Evolutionary conservation across 805 yeast species (phyloP), one percentile per base, ranked within the genome.

Genomic region (Yarrowia yakushimensis): DNA sequence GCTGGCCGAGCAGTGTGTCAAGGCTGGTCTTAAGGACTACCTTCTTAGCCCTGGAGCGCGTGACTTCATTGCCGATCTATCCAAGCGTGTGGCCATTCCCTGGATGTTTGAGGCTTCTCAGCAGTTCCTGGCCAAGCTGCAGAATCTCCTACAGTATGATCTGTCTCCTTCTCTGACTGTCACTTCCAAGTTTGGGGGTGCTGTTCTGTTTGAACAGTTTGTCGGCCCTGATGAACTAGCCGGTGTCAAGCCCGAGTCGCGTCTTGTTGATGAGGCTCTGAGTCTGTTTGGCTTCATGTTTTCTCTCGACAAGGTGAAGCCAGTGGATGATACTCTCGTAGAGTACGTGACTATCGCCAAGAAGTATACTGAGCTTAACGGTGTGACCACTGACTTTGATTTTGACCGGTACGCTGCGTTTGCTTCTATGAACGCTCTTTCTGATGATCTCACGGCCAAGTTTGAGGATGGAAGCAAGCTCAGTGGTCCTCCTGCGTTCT

Each of bases 241-340:
- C 10, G 61, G 61, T n/a, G 48, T 30, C 17, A 55, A 55, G 30
- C 61, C 61, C 6, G 48, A 39, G 20, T 3, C 61, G 20, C 17
- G 42, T 8, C 61, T 55, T 8, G 20, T 55, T 13, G 37, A 55
- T 2, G 48, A 55, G 28, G 61, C 48, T 12, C 48, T 55, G 4
- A 48, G 61, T n/a, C 61, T 55, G 11, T 55, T 55, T 27, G 48
- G 39, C 15, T 55, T 55, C 48, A 41, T 55, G 46, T 55, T 55
- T 22, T 23, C 43, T 17, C 33, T 52, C 11, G 59, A 52, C 43
- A 52, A 36, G 34, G 36, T 36, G 28, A 52, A 34, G 43, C 59
- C 59, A 25, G 59, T 52, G 12, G 43, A 36, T 18, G 59, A 52
- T 12, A 52, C 59, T 34, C 59, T 52, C 6, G 27, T 52, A 10